Percentiles rank a stretch among this genome's conserved stretches.
Conservation (phyloP, 306 rosid genomes). For the Leucaena leucocephala region DNA sequence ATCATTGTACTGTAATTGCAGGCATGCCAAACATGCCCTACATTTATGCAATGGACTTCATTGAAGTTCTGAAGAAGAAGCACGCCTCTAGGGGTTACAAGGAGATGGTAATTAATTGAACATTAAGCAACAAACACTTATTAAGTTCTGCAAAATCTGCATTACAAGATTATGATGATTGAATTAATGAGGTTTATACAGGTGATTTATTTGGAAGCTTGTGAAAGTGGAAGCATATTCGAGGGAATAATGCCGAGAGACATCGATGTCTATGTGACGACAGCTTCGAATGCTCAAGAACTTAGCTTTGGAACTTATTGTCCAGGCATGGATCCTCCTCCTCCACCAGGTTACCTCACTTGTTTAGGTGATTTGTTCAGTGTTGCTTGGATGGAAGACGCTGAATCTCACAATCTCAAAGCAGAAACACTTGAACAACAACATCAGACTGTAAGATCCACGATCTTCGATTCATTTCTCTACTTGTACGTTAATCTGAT, state of each 20-base stretch:
- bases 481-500: no score
- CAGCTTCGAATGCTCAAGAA: slow-evolving; percentile 96
- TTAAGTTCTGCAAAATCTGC: neutral
- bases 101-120: slow-evolving; percentile 68
- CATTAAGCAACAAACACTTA: neutral
- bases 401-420: slow-evolving; percentile 84
- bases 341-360: slow-evolving; percentile 80
- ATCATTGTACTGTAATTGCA: slow-evolving; percentile 5
- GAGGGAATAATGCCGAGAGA: slow-evolving; percentile 90
- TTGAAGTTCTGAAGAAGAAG: slow-evolving; percentile 67
- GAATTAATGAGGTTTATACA: slow-evolving; percentile 33
- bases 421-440: slow-evolving; percentile 77
- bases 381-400: slow-evolving; percentile 96
- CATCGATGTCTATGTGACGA: slow-evolving; percentile 71
- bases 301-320: slow-evolving; percentile 91
- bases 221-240: slow-evolving; percentile 94
- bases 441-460: slow-evolving; percentile 54
- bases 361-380: slow-evolving; percentile 93
- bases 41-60: slow-evolving; percentile 79
- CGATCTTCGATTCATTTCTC: slow-evolving; percentile 47
- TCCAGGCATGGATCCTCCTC: slow-evolving; percentile 80
- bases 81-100: slow-evolving; percentile 71
- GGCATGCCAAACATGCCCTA: slow-evolving; percentile 90
- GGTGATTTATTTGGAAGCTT: slow-evolving; percentile 93
- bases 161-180: neutral